phyloP scores from a whole-genome alignment of 192 early-diverging fungal species.

The Mortierella hygrophila region DNA sequence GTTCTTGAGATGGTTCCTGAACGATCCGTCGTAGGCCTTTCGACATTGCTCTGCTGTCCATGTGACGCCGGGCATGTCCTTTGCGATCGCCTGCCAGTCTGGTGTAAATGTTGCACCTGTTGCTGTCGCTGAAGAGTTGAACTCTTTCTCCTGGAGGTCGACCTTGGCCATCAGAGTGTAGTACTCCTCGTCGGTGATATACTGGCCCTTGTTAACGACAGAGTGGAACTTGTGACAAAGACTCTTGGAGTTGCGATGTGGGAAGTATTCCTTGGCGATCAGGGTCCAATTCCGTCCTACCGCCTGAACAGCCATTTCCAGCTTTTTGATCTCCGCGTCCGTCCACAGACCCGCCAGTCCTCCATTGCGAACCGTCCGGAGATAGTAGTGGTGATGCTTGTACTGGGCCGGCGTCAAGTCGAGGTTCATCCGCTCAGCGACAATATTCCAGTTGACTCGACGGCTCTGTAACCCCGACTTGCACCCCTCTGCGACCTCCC shows the following conservation, averaged over 20 bases:
- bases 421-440: conserved; percentile 15
- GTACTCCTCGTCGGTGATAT: conserved; percentile 38
- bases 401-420: conserved; percentile 12
- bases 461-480: background rate
- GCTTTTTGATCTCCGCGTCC: conserved; percentile 16
- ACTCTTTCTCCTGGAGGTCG: conserved; percentile 28
- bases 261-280: conserved; percentile 18
- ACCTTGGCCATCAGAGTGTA: conserved; percentile 28
- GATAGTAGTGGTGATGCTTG: conserved; percentile 50
- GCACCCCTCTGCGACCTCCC: conserved; percentile 24
- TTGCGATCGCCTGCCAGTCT: conserved; percentile 31
- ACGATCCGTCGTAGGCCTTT: conserved; percentile 33
- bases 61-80: conserved; percentile 20
- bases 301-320: conserved; percentile 37
- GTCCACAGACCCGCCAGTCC: conserved; percentile 21
- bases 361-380: background rate
- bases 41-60: conserved; percentile 42
- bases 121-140: background rate
- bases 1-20: conserved; percentile 35
- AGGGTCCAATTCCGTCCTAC: conserved; percentile 29
- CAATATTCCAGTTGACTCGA: conserved; percentile 22
- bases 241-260: conserved; percentile 41
- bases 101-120: conserved; percentile 8
- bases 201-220: conserved; percentile 11
- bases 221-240: conserved; percentile 45